phyloP scores from a whole-genome alignment of 2,329 filamentous ascomycete genomes.

The Rhinocladiella similis region DNA sequence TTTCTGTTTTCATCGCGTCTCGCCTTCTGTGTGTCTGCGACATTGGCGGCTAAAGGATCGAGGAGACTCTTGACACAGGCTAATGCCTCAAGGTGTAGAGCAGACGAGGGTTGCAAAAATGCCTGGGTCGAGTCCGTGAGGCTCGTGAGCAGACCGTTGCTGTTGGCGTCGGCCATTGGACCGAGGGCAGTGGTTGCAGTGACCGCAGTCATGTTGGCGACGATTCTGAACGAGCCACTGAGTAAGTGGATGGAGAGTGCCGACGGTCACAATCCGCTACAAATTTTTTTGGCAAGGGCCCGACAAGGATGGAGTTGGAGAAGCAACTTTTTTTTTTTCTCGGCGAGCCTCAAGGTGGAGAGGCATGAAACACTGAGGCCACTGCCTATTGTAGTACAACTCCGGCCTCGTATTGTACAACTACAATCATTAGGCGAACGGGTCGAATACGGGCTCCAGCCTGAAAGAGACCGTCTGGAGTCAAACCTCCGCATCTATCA shows the following conservation, averaged over 20 bases:
- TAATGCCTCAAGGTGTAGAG: constrained; percentile 69
- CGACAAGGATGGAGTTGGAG: no score
- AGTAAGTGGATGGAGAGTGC: neutral
- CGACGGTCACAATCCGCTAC: neutral
- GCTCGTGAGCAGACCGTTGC: constrained; percentile 50
- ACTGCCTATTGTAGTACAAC: no score
- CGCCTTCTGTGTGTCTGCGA: constrained; percentile 71
- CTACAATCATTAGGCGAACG: no score
- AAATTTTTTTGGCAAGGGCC: neutral
- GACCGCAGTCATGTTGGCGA: constrained; percentile 1
- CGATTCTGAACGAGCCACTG: constrained; percentile 35
- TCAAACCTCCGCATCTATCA: no score
- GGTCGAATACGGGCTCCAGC: no score
- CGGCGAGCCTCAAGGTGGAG: neutral
- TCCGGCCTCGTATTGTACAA: no score
- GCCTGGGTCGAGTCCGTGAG: constrained; percentile 65
- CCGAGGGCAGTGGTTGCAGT: neutral
- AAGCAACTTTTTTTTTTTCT: neutral
- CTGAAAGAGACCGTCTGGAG: no score
- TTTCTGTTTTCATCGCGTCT: constrained; percentile 66
- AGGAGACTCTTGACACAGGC: constrained; percentile 77
- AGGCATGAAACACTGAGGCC: no score
- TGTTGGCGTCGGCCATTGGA: constrained; percentile 1
- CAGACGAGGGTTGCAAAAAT: constrained; percentile 72
- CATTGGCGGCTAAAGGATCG: constrained; percentile 72